Evolutionary conservation across 441 rosid species (phyloP), one percentile per base, ranked within the genome.

Genomic region (Eutrema salsugineum): DNA sequence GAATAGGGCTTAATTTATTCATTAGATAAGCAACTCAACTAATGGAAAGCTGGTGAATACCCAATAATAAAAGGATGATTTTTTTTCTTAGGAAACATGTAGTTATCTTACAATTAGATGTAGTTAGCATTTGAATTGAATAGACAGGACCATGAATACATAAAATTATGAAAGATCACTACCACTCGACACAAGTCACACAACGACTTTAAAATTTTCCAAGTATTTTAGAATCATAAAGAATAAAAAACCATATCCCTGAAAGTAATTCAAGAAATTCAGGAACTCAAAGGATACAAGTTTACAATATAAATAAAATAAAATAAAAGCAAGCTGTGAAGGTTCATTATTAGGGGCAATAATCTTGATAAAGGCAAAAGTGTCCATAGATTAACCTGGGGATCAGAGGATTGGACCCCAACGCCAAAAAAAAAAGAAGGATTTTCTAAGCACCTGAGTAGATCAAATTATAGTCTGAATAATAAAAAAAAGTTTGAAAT

Each of bases 361-460:
- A 56, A 71, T 39, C 73, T 69, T 75, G 86, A 83, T 76, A 80
- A 83, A 78, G 86, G 77, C 84, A 83, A 83, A 83, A 78, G 78
- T 63, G 76, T 71, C 57, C 62, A 70, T 63, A 70, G 75, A 70
- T 76, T 70, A 72, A 66, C 84, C 82, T 81, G 81, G 79, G 94
- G 96, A 89, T 89, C 87, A 84, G 93, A 70, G 62, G 15, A 82
- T 83, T 83, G 79, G 79, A 56, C 75, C 75, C 60, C 46, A 32
- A 11, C 39, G 43, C 14, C 28, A 6, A 49, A 20, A 8, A n/a
- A 49, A 11, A 7, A 16, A 24, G 6, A 28, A 60, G 49, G 78
- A 43, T 24, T 51, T 63, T 68, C 44, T 39, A 68, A 71, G 75
- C 67, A 76, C 79, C 79, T 76, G 79, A 63, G 32, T 63, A 8